phyloP scores from a whole-genome alignment of 2,329 filamentous ascomycete genomes.

The Botrytis squamosa region DNA sequence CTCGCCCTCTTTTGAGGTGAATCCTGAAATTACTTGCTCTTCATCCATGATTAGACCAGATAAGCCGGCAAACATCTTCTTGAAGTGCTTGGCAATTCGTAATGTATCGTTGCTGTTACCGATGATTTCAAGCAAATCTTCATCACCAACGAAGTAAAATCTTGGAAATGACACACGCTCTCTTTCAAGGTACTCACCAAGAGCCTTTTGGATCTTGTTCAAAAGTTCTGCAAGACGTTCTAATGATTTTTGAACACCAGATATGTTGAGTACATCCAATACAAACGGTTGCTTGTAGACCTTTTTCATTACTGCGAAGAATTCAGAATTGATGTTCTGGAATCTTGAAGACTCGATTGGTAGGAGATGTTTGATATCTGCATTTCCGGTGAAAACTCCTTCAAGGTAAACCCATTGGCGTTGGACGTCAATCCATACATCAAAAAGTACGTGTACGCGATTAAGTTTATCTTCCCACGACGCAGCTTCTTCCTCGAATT shows the following conservation, averaged over 20 bases:
- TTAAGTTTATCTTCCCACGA: slow-evolving; percentile 98
- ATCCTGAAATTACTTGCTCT: slow-evolving; percentile 82
- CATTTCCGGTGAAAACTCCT: slow-evolving; percentile 97
- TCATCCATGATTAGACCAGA: slow-evolving; percentile 90
- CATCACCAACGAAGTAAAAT: slow-evolving; percentile 99
- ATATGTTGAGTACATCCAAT: slow-evolving; percentile 92
- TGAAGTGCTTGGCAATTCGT: slow-evolving; percentile 96
- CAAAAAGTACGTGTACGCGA: slow-evolving; percentile 93
- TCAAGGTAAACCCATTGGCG: slow-evolving; percentile 99
- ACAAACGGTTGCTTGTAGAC: slow-evolving; percentile 96
- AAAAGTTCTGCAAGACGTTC: slow-evolving; percentile 94
- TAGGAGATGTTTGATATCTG: slow-evolving; percentile 96
- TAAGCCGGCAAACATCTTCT: slow-evolving; percentile 99
- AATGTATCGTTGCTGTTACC: slow-evolving; percentile 98
- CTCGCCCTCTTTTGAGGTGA: slow-evolving; percentile 95
- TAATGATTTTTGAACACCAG: slow-evolving; percentile 91
- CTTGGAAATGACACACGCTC: slow-evolving; percentile 96
- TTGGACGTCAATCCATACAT: slow-evolving; percentile 99
- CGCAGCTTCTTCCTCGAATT: slow-evolving; percentile 96
- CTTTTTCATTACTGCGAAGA: slow-evolving; percentile 99
- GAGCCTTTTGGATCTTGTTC: slow-evolving; percentile 98
- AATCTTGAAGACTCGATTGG: slow-evolving; percentile 96
- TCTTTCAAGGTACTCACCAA: slow-evolving; percentile 97
- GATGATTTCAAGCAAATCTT: slow-evolving; percentile 97
- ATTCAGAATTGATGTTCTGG: slow-evolving; percentile 99